Percentiles rank a stretch among this genome's conserved stretches.
Conservation (phyloP, 331 rosid genomes). For the Quercus lobata region DNA sequence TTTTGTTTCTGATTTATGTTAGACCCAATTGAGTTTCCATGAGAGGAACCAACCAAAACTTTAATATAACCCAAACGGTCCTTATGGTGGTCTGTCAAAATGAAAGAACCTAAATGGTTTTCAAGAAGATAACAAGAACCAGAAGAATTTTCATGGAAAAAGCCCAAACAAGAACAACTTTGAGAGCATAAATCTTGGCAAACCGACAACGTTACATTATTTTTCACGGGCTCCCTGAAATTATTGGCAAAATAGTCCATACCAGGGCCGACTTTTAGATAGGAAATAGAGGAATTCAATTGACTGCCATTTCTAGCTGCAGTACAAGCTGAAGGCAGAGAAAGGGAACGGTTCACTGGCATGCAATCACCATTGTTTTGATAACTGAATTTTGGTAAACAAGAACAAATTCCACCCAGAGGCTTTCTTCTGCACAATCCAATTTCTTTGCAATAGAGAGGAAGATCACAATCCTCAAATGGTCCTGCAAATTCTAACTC, state of each 20-base stretch:
- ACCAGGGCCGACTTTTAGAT: slow-evolving; percentile 49
- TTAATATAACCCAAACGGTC: slow-evolving; percentile 56
- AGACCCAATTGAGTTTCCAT: not conserved
- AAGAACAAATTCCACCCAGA: slow-evolving; percentile 53
- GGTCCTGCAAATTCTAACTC: slow-evolving; percentile 60
- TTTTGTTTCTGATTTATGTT: slow-evolving; percentile 9
- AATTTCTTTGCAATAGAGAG: slow-evolving; percentile 56
- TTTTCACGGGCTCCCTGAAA: slow-evolving; percentile 38
- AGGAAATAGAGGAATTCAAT: slow-evolving; percentile 50
- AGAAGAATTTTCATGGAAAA: slow-evolving; percentile 49
- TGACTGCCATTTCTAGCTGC: slow-evolving; percentile 2
- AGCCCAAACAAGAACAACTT: slow-evolving; percentile 71
- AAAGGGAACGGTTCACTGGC: not conserved
- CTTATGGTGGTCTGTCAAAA: slow-evolving; percentile 16
- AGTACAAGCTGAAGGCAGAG: not conserved
- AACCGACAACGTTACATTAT: slow-evolving; percentile 37
- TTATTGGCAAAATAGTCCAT: slow-evolving; percentile 45
- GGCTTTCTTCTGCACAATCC: slow-evolving; percentile 52
- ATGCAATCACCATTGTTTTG: not conserved
- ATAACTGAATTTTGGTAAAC: slow-evolving; percentile 50
- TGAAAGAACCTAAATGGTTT: slow-evolving; percentile 60
- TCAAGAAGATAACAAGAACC: slow-evolving; percentile 66
- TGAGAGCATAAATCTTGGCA: slow-evolving; percentile 63
- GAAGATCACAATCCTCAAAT: slow-evolving; percentile 50
- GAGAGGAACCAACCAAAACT: slow-evolving; percentile 11